These are phyloP conservation scores for Crithidia fasciculata DNA, from an alignment of 208 protist species.

Conservation along the genomic window DNA sequence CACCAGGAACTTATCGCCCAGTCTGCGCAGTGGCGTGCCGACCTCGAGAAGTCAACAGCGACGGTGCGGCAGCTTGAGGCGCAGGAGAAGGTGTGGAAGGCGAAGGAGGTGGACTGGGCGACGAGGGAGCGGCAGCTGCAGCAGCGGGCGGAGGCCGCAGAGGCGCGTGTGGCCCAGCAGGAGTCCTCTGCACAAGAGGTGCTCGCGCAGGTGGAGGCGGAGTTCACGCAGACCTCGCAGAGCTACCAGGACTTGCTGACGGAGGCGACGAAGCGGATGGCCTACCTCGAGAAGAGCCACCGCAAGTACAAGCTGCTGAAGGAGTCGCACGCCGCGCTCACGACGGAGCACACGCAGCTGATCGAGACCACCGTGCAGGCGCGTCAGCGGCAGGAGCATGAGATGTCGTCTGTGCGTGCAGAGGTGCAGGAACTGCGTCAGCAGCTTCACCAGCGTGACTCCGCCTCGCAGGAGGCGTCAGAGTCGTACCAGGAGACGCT, in stretches of 20 bases:
- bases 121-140: conserved; percentile 28
- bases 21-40: conserved; percentile 15
- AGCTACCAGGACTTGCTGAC: conserved; percentile 74
- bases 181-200: conserved; percentile 51
- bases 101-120: conserved; percentile 33
- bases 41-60: conserved; percentile 25
- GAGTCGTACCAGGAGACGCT: conserved; percentile 45
- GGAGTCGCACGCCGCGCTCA: conserved; percentile 35
- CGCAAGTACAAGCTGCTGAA: conserved; percentile 81
- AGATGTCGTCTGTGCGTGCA: conserved; percentile 21
- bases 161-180: conserved; percentile 45
- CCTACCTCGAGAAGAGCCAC: conserved; percentile 62
- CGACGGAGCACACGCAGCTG: conserved; percentile 38
- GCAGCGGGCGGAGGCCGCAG: conserved; percentile 28
- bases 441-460: conserved; percentile 45
- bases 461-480: conserved; percentile 41
- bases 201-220: conserved; percentile 65
- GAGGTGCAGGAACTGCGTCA: conserved; percentile 42
- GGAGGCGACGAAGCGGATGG: conserved; percentile 67
- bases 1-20: conserved; percentile 28
- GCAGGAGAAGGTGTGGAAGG: conserved; percentile 28
- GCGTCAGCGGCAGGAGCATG: conserved; percentile 33
- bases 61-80: conserved; percentile 26
- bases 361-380: conserved; percentile 15
- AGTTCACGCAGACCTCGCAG: conserved; percentile 63